Evolutionary conservation across 768 basidiomycete genomes (phyloP), one percentile per base, ranked within the genome.

Genomic region (Thelephora ganbajun): DNA sequence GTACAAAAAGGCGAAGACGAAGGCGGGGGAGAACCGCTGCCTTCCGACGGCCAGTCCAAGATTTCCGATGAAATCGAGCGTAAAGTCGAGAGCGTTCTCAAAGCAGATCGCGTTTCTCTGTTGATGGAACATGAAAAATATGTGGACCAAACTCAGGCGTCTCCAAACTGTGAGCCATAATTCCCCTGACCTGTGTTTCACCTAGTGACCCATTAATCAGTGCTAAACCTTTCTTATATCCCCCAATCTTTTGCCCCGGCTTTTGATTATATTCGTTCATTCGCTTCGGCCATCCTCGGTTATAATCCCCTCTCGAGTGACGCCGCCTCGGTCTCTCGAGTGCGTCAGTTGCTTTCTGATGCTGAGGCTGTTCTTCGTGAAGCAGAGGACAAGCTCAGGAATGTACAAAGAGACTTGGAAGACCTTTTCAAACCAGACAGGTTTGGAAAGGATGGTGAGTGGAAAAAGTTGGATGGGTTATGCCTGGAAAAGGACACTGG

Each of bases 401-500:
- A 69, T 6, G 75, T 79, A 0, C 68, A 73, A 46, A 63, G 71
- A 19, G 81, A 84, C 36, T 60, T 89, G 11, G 62, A 61, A 1
- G 77, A 83, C 49, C 69, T 98, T 19, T 87, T 81, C 57, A 67
- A 79, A 50, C 63, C 63, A 7, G 61, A 77, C 16, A 74, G 73
- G 33, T 96, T 83, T 54, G 92, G 92, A 16, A 60, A 66, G 1
- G 70, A 87, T 22, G 94, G 89, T 44, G 89, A 96, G 66, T 99
- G 90, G 90, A 94, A 94, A 72, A 96, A 94, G 66, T 74, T 99
- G 5, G 84, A 93, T 18, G 73, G 76, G 5, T 67, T 71, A 1
- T 98, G 94, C 56, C 60, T 98, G 11, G 76, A 79, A 59, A 83
- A 79, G 59, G 77, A 93, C 47, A 70, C 75, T 4, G 94, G 96